Evolutionary conservation across 306 rosid genomes (phyloP).

Genomic region (Cicer arietinum): DNA sequence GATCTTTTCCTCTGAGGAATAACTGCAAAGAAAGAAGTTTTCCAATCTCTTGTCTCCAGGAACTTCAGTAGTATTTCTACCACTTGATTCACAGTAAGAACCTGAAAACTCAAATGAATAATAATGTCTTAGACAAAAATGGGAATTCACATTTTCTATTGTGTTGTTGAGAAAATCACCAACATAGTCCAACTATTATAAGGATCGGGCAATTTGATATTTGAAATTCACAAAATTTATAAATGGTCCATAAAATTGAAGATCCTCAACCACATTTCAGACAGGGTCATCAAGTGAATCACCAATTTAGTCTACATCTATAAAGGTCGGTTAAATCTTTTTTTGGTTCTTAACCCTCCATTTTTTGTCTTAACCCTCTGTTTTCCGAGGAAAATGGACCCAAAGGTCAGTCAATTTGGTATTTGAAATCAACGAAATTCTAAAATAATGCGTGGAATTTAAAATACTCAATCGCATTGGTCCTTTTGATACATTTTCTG

Average conservation of each 20-base stretch:
- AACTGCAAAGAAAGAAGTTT: conserved; percentile 75
- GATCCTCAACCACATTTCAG: background rate
- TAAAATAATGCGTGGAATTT: background rate
- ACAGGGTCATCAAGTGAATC: background rate
- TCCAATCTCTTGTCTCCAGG: conserved; percentile 85
- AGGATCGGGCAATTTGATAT: background rate
- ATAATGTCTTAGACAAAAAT: conserved; percentile 28
- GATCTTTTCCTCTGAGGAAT: conserved; percentile 87
- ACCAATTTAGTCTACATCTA: background rate
- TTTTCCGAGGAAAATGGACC: no score
- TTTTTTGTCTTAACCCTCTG: no score
- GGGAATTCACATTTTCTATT: background rate
- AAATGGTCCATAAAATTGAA: background rate
- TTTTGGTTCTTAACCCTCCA: no score
- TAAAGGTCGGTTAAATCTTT: background rate
- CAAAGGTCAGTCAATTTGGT: background rate
- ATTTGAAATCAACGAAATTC: conserved; percentile 6
- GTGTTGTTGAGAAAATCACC: background rate
- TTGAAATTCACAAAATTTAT: background rate
- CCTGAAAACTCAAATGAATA: conserved; percentile 58
- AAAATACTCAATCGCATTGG: background rate
- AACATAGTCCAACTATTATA: background rate
- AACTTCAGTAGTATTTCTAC: conserved; percentile 63
- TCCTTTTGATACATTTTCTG: background rate
- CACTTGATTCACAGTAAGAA: conserved; percentile 96